These are phyloP conservation scores for Plenodomus lindquistii DNA, from an alignment of 2,329 filamentous ascomycete species.

Conservation along the genomic window DNA sequence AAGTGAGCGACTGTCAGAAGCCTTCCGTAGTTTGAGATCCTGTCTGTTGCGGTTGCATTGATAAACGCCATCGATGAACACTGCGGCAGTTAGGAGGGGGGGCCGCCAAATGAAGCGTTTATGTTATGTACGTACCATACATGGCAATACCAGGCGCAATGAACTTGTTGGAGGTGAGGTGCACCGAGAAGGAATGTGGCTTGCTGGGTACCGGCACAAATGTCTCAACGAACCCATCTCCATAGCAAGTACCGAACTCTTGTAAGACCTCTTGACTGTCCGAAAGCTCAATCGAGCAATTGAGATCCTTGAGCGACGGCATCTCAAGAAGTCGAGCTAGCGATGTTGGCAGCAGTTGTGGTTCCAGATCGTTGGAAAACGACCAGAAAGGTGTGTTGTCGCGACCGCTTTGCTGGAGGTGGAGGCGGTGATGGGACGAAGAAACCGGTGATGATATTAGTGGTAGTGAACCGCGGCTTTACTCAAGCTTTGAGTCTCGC, in stretches of 20 bases:
- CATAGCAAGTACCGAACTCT: constrained; percentile 56
- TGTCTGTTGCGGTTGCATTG: constrained; percentile 60
- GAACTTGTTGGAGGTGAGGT: constrained; percentile 54
- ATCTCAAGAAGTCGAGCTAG: constrained; percentile 37
- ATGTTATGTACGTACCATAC: constrained; percentile 23
- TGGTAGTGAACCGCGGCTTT: neutral
- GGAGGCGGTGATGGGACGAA: neutral
- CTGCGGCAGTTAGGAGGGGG: constrained; percentile 36
- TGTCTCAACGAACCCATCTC: constrained; percentile 56
- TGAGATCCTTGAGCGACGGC: constrained; percentile 58
- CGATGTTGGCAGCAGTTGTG: neutral
- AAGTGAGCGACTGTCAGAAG: constrained; percentile 38
- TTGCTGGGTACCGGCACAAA: constrained; percentile 55
- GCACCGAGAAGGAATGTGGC: constrained; percentile 53
- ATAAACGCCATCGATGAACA: constrained; percentile 62
- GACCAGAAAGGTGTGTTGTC: neutral
- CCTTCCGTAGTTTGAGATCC: constrained; percentile 41
- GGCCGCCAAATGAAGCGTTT: too few species aligned
- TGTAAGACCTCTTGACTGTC: constrained; percentile 47
- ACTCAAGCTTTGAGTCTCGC: neutral
- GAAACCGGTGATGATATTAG: neutral
- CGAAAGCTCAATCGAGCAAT: constrained; percentile 56
- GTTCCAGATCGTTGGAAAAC: neutral
- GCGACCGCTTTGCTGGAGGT: neutral
- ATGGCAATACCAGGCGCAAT: constrained; percentile 58